Base-by-base conservation (phyloP, 2,329 filamentous ascomycete genomes). In the Epichloe typhina region DNA sequence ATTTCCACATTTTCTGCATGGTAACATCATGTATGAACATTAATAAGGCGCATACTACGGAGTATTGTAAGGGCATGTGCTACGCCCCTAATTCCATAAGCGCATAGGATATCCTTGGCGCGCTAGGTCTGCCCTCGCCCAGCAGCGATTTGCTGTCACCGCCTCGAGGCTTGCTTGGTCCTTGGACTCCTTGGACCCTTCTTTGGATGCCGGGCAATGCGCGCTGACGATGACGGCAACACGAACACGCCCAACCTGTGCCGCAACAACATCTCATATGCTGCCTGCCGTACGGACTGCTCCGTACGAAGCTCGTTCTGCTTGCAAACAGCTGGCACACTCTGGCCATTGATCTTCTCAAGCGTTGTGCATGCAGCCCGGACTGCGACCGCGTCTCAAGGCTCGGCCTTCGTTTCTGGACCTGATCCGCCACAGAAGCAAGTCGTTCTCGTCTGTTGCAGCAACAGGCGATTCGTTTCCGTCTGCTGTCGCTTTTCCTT, bases 361-460 rank as follows among this genome's bases (percentile, higher is more conserved):
- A 17, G n/a, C 39, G 31, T 21, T 51, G 59, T 71, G 69, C 57
- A 77, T 77, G 74, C 70, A 73, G 55, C 65, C 75, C 60, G 75
- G 74, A 66, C 66, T 77, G 52, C 68, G 67, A 52, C 72, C 72
- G 49, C 68, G 66, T 54, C 66, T 78, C 57, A 72, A 68, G 72
- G 70, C 72, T 59, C 70, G 74, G 66, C 73, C 71, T 58, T 77
- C 74, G 55, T 64, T 78, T 57, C 69, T 78, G 63, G 74, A 77
- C 54, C 67, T 78, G 53, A 64, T 73, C 56, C 66, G 67, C 54
- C 60, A 66, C 57, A 60, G 61, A 53, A 65, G 60, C 60, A 59
- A 59, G 58, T 52, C 52, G 31, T 44, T 23, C 19, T 49, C 50
- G 23, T 50, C 49, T 40, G 47, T 17, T 31, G 26, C 47, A 12